phyloP scores from a whole-genome alignment of 75 land plant species.

The Ceratopteris richardii region DNA sequence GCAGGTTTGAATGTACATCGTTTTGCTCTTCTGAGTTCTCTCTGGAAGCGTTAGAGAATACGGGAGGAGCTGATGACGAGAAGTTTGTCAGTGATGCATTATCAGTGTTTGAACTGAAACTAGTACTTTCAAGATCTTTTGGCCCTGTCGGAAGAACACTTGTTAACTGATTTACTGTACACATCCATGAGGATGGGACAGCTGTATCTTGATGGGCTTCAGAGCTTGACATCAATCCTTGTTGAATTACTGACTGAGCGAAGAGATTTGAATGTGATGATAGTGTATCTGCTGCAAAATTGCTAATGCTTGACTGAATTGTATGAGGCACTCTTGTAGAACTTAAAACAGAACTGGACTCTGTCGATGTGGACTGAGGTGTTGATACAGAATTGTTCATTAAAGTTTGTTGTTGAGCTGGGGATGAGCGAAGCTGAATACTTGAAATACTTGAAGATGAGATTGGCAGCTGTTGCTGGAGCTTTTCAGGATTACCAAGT shows the following conservation, averaged over 20 bases:
- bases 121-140: neutral
- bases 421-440: neutral
- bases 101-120: neutral
- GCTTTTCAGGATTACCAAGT: too few relatives aligned
- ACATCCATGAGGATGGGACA: slow-evolving; percentile 10
- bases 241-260: neutral
- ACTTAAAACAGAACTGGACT: neutral
- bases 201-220: neutral
- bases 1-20: slow-evolving; percentile 25
- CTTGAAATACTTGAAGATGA: neutral
- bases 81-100: slow-evolving; percentile 6
- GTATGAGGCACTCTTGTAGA: neutral
- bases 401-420: neutral
- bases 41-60: slow-evolving; percentile 46
- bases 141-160: neutral
- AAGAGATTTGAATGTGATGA: neutral
- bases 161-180: slow-evolving; percentile 3
- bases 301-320: too few relatives aligned
- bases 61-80: slow-evolving; percentile 23
- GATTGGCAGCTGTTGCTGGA: too few relatives aligned
- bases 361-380: neutral
- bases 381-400: neutral
- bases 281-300: neutral
- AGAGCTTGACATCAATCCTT: neutral
- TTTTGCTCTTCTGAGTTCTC: slow-evolving; percentile 47